Base-by-base conservation (phyloP, 1,139 yeast genomes). In the Yamadazyma songkhlaensis region DNA sequence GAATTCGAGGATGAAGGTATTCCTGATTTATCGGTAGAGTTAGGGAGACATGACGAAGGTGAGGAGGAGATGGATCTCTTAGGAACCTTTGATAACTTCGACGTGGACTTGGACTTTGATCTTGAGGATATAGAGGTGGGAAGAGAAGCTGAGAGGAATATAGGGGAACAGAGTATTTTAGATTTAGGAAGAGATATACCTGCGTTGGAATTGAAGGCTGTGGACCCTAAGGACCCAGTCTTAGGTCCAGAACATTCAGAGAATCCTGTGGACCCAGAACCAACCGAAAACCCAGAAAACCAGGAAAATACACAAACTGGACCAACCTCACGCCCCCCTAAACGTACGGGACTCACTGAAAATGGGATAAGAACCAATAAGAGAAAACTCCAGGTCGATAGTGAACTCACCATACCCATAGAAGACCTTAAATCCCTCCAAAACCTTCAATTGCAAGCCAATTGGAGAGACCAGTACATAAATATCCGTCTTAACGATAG, bases 1-100 rank as follows among this genome's bases (percentile, higher is more conserved):
- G 72, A 73, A 34, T 72, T 84, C 47, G 83, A 77, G 43, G 81
- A 76, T 20, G 83, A 77, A 42, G 81, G 75, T 24, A 58, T 50
- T 8, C 25, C 13, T 8, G 13, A 10, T 12, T 17, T 30, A 25
- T 79, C 85, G 0, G 66, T 82, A 31, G 94, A 84, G 49, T 58
- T 73, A 29, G 82, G 83, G 11, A 67, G 90, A 54, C 49, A 48
- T 25, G 20, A 17, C 6, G 20, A 17, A n/a, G n/a, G n/a, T 6
- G 55, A 49, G 21, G 60, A 55, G 9, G 10, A 11, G 3, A 3
- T 9, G 9, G n/a, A 17, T 12, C 7, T 6, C 12, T 7, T 6
- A 3, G 23, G 10, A 8, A 10, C 3, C 13, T 50, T 51, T 42
- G 73, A 77, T 49, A 72, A 81, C 40, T 60, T 77, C 35, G 76